Percentiles rank a stretch among this genome's conserved stretches.
Conservation (phyloP, 345 rosid species). For the Orychophragmus violaceus region DNA sequence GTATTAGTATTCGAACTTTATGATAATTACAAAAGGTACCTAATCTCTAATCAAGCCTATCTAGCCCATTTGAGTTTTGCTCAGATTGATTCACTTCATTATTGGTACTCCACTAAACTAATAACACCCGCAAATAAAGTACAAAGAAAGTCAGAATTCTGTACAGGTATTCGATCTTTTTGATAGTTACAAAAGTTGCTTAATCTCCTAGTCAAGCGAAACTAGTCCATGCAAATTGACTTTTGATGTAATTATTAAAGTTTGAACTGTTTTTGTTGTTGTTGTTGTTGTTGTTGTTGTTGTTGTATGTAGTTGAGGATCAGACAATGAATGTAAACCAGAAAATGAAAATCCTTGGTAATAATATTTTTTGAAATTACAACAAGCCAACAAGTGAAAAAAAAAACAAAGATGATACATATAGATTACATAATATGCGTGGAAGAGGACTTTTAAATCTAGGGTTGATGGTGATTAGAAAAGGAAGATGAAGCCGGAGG, state of each 20-base stretch:
- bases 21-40: background rate
- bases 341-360: background rate
- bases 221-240: background rate
- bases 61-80: background rate
- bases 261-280: background rate
- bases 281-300: background rate
- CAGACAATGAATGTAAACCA: background rate
- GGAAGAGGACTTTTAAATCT: background rate
- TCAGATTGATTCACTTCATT: background rate
- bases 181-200: background rate
- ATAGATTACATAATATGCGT: background rate
- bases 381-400: slow-evolving; percentile 9
- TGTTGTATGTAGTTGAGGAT: background rate
- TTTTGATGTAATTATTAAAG: background rate
- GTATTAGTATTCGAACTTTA: background rate
- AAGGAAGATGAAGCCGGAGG: slow-evolving; percentile 43
- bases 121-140: background rate
- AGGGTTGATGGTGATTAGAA: slow-evolving; percentile 21
- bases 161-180: background rate
- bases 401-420: slow-evolving; percentile 16
- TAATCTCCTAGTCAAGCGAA: background rate
- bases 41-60: background rate
- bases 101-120: background rate
- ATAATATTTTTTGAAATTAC: slow-evolving; percentile 11
- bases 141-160: background rate